Base-by-base conservation (phyloP, 2,329 filamentous ascomycete species). In the Colletotrichum lini region DNA sequence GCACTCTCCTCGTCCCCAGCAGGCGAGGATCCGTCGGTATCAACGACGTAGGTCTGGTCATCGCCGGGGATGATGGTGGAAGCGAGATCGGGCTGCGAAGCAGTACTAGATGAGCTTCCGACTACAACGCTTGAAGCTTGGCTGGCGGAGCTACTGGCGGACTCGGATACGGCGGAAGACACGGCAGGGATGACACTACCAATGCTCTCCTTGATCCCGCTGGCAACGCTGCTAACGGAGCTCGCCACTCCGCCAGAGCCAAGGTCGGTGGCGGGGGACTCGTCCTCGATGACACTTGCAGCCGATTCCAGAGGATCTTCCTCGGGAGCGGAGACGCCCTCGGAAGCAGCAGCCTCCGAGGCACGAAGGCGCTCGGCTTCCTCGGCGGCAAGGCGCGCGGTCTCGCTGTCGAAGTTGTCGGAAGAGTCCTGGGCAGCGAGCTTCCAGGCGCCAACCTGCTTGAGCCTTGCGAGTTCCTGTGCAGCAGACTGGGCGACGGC, bases 401-500 rank as follows among this genome's bases (percentile, higher is more conserved):
- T 84, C 61, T 91, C 91, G 56, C 89, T 90, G 58, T 92, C 91
- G 77, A 97, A 98, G 79, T 97, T 91, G 62, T 96, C 91, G 15
- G 90, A 92, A 2, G 88, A 84, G 79, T 98, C 96, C 45, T 87
- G 84, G 9, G 93, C 91, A 47, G 87, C 86, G 50, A 98, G 89
- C 84, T 98, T 98, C 92, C 93, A 97, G 71, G 87, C 88, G 9
- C 93, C 93, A 69, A 96, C 93, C 74, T 95, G 91, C 87, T 96
- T 98, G 42, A 99, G 85, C 52, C 92, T 88, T 44, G 87, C 87
- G 35, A 99, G 87, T 79, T 98, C 94, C 77, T 90, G 91, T 18
- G 95, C 96, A 21, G 95, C 92, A 42, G 90, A 84, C 70, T 94
- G 91, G 5, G 96, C 95, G 71, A 94, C 85, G 21, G 87, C 86